Percentiles rank a stretch among this genome's conserved stretches.
Evolutionary conservation across 2,329 filamentous ascomycete species (phyloP).

Genomic region (Bipolaris gigantea): DNA sequence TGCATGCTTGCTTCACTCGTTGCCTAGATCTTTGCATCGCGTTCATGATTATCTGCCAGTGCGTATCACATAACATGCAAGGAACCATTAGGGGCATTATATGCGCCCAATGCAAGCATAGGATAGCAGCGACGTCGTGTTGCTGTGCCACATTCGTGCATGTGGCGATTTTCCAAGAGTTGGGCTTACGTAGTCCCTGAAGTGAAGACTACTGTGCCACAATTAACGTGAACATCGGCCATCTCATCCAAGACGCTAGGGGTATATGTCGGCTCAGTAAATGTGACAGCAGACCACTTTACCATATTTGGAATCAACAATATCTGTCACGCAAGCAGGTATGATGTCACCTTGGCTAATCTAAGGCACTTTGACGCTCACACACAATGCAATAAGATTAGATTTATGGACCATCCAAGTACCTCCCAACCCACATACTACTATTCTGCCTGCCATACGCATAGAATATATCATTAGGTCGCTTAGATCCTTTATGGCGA

Average conservation of each 20-base stretch:
- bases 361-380: neutral
- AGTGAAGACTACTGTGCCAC: constrained; percentile 1
- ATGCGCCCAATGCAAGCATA: neutral
- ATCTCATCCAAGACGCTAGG: neutral
- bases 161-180: neutral
- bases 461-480: constrained; percentile 3
- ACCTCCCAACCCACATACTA: constrained; percentile 3
- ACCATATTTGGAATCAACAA: no score
- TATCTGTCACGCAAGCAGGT: neutral
- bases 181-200: neutral
- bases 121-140: no score
- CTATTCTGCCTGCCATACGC: neutral
- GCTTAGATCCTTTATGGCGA: neutral
- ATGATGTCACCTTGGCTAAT: neutral
- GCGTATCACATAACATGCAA: no score
- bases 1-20: constrained; percentile 10
- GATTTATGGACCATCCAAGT: neutral
- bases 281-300: neutral
- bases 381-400: neutral
- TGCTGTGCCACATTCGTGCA: constrained; percentile 1
- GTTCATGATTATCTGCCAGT: no score
- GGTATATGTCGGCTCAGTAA: constrained; percentile 2
- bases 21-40: no score
- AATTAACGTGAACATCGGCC: neutral
- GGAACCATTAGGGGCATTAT: neutral